phyloP scores from a whole-genome alignment of 495 filamentous ascomycete genomes.

The Aspergillus steynii region DNA sequence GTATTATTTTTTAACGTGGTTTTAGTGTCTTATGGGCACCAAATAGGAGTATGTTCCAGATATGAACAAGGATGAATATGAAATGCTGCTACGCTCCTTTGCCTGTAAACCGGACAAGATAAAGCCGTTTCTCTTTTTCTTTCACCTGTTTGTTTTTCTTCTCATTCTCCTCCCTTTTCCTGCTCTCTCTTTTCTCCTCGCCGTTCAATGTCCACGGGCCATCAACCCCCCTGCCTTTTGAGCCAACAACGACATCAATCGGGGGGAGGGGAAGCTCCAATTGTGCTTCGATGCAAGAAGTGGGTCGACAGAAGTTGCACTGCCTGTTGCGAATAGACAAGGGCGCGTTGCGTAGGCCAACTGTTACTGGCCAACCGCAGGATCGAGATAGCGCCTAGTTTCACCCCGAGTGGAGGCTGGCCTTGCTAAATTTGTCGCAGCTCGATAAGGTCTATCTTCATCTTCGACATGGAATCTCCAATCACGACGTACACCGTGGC shows the following conservation, averaged over 20 bases:
- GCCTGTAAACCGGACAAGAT: too few relatives aligned
- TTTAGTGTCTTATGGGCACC: neutral
- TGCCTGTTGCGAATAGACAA: constrained; percentile 24
- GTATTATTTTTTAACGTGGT: neutral
- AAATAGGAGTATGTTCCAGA: neutral
- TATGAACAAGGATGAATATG: neutral
- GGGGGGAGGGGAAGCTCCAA: too few relatives aligned
- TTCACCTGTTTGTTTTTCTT: neutral
- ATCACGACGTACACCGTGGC: neutral
- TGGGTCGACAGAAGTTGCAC: neutral
- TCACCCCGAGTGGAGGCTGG: constrained; percentile 10
- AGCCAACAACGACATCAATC: too few relatives aligned
- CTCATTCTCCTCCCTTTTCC: neutral
- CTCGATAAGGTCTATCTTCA: neutral
- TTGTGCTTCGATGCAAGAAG: neutral
- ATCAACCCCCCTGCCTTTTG: neutral
- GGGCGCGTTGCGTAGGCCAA: constrained; percentile 22
- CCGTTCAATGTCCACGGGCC: neutral
- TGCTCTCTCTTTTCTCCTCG: neutral
- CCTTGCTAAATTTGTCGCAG: neutral
- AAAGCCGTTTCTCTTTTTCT: neutral
- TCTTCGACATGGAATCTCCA: neutral
- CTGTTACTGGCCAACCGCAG: constrained; percentile 17
- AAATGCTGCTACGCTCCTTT: too few relatives aligned
- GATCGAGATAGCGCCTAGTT: constrained; percentile 18